Evolutionary conservation across 192 early-diverging fungal species (phyloP), one percentile per base, ranked within the genome.

Genomic region (Coemansia umbellata): DNA sequence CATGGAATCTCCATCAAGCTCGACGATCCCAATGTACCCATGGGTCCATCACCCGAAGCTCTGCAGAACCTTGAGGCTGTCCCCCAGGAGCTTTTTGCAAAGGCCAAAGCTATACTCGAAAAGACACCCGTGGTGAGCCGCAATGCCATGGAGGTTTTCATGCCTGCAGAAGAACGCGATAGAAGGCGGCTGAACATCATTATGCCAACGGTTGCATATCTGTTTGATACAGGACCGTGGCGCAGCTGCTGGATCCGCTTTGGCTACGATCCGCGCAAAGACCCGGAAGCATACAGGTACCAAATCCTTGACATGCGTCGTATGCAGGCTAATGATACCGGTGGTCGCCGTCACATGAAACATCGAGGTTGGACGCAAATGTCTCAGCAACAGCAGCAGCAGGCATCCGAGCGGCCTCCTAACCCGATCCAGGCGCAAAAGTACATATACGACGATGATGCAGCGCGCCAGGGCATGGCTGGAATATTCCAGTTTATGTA

Each of bases 161-260:
- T 69, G 11, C 52, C 63, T 5, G 19, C 31, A 10, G 3, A 32
- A 17, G 66, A 69, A 36, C 56, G 56, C 53, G 22, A 39, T 26
- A 53, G 55, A 5, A 22, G 44, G 9, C 42, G 26, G 9, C 13
- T 50, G 10, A 52, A 33, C 41, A 39, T 24, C 3, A 30, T 65
- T 26, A 65, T 72, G 62, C 42, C 55, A 15, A 55, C 49, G 11
- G 36, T 66, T 22, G 48, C 74, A 3, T 78, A 78, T 22, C 14
- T 62, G 23, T 72, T 78, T 68, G 51, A 66, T 0, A 47, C 23
- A 0, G 69, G 74, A 2, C 51, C 74, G 7, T 78, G 74, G 74
- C 63, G 74, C 31, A 63, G 53, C 49, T 78, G 74, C 56, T 78
- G 74, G 74, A 67, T 78, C 33, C 53, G 69, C 6, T 56, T 67